phyloP scores from a whole-genome alignment of 2,329 filamentous ascomycete genomes.

The Hypoxylon sp. region DNA sequence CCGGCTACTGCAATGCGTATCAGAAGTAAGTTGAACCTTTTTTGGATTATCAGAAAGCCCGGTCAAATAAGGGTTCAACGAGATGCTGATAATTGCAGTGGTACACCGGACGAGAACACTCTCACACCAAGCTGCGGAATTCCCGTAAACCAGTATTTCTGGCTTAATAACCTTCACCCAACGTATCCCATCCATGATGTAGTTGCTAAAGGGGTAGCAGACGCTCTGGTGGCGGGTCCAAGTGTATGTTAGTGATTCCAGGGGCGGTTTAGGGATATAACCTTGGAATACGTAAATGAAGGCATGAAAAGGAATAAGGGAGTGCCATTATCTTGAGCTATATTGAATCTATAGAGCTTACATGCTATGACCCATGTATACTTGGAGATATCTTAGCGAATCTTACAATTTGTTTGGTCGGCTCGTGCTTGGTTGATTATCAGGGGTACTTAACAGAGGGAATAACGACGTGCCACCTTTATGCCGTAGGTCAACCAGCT shows the following conservation, averaged over 20 bases:
- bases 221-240: conserved; percentile 57
- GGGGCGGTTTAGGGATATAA: neutral
- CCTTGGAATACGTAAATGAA: neutral
- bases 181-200: conserved; percentile 74
- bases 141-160: conserved; percentile 74
- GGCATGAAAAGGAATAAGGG: neutral
- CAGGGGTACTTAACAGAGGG: too few species aligned
- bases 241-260: conserved; percentile 54
- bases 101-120: conserved; percentile 61
- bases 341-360: neutral
- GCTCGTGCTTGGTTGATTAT: too few species aligned
- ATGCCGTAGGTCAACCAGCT: too few species aligned
- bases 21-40: conserved; percentile 61
- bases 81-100: conserved; percentile 56
- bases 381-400: too few species aligned
- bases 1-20: conserved; percentile 68
- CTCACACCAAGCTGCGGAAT: conserved; percentile 64
- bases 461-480: too few species aligned
- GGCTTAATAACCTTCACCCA: conserved; percentile 75
- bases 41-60: neutral
- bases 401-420: too few species aligned
- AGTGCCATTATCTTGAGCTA: neutral
- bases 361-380: too few species aligned
- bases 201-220: conserved; percentile 66
- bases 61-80: neutral